Conservation (phyloP, 116 monocot species). For the Iris pallida region DNA sequence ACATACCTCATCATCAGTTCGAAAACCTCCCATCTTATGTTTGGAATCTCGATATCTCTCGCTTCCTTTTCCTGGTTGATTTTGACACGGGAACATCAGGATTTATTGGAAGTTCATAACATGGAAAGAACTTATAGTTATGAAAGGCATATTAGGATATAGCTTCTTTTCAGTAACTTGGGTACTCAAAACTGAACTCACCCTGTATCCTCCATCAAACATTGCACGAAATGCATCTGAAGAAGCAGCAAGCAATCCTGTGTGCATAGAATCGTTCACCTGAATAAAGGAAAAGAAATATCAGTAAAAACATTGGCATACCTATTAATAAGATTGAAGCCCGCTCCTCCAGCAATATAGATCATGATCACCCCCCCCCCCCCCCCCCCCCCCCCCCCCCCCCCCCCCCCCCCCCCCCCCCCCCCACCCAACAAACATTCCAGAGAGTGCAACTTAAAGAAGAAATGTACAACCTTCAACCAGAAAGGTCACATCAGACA, state of each 20-base stretch:
- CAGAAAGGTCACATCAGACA: conserved; percentile 95
- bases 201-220: conserved; percentile 99
- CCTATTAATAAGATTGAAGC: too few relatives aligned
- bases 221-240: conserved; percentile 99
- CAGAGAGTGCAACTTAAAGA: too few relatives aligned
- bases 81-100: not conserved
- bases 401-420: too few relatives aligned
- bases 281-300: conserved; percentile 26
- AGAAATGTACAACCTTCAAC: conserved; percentile 68
- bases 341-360: too few relatives aligned
- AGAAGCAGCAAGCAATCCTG: conserved; percentile 94
- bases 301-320: not conserved
- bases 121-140: too few relatives aligned
- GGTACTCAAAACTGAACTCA: conserved; percentile 23
- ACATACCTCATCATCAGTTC: conserved; percentile 94
- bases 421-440: too few relatives aligned
- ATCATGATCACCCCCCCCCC: too few relatives aligned
- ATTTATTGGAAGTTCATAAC: too few relatives aligned
- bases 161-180: too few relatives aligned
- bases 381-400: too few relatives aligned
- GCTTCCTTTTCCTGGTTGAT: conserved; percentile 77
- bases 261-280: conserved; percentile 93
- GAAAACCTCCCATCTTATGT: conserved; percentile 90
- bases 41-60: conserved; percentile 93
- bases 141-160: too few relatives aligned